phyloP scores from a whole-genome alignment of 345 rosid genomes.

The Eucalyptus fibrosa region DNA sequence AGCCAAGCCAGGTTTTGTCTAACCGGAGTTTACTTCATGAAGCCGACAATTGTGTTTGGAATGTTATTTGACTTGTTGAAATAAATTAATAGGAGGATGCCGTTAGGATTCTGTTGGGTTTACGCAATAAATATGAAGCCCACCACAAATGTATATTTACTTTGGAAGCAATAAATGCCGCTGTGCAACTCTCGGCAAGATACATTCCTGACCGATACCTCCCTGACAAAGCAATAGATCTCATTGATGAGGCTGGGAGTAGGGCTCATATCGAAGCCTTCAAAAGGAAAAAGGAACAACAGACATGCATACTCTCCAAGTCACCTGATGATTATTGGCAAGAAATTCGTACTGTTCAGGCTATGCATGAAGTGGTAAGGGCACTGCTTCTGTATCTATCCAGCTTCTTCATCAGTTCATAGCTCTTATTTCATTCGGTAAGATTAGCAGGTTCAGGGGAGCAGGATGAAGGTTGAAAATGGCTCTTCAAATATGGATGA shows the following conservation, averaged over 20 bases:
- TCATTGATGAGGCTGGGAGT: constrained; percentile 97
- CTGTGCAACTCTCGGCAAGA: constrained; percentile 76
- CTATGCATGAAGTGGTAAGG: constrained; percentile 96
- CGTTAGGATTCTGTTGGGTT: constrained; percentile 68
- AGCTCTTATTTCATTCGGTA: not conserved
- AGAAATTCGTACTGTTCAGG: constrained; percentile 89
- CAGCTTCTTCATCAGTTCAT: not conserved
- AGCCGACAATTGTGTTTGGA: not conserved
- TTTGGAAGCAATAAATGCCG: constrained; percentile 82
- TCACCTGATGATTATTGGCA: constrained; percentile 94
- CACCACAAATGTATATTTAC: constrained; percentile 86
- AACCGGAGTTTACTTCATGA: not conserved
- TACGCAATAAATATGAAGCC: constrained; percentile 81
- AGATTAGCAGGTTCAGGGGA: constrained; percentile 42
- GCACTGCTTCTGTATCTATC: not conserved
- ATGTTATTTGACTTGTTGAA: not conserved
- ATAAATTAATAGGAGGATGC: constrained; percentile 70
- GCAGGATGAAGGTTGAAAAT: constrained; percentile 33
- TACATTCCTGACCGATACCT: constrained; percentile 89
- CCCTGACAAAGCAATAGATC: constrained; percentile 99
- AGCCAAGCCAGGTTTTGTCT: constrained; percentile 74
- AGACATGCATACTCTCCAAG: constrained; percentile 66
- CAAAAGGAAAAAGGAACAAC: constrained; percentile 76
- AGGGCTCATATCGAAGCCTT: constrained; percentile 81
- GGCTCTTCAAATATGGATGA: constrained; percentile 25